Evolutionary conservation across 768 basidiomycete species (phyloP).

Genomic region (Boletus rufocinnamomeus): DNA sequence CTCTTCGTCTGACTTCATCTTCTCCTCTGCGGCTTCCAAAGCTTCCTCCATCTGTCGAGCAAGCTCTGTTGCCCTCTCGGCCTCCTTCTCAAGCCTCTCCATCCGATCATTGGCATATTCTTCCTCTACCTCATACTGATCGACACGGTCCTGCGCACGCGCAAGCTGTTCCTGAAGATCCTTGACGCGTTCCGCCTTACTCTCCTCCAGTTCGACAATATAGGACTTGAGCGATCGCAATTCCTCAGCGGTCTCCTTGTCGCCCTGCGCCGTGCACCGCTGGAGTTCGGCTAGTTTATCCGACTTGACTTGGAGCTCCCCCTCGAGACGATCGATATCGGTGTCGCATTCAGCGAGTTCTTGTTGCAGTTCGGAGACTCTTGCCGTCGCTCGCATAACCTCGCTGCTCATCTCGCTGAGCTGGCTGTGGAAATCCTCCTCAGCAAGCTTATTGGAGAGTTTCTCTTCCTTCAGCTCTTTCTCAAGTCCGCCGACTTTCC

Average conservation of each 20-base stretch:
- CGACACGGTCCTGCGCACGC: conserved; percentile 46
- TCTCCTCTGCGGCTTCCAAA: conserved; percentile 69
- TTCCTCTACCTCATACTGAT: conserved; percentile 45
- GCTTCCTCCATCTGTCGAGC: conserved; percentile 74
- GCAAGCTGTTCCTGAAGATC: conserved; percentile 58
- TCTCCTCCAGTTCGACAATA: conserved; percentile 60
- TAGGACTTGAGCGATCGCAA: conserved; percentile 48
- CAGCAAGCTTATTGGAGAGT: conserved; percentile 40
- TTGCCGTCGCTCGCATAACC: conserved; percentile 34
- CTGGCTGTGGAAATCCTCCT: conserved; percentile 41
- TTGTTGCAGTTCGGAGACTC: conserved; percentile 45
- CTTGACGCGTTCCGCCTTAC: conserved; percentile 52
- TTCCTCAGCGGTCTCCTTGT: conserved; percentile 33
- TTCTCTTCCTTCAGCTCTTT: conserved; percentile 57
- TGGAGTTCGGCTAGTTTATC: conserved; percentile 28
- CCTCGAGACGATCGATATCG: conserved; percentile 34
- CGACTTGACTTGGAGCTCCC: conserved; percentile 44
- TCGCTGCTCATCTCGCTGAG: conserved; percentile 33
- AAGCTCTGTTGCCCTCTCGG: conserved; percentile 53
- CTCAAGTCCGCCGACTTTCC: conserved; percentile 56
- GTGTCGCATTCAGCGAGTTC: conserved; percentile 45
- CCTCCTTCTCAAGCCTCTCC: conserved; percentile 54
- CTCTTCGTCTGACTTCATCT: conserved; percentile 64
- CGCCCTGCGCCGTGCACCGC: conserved; percentile 26
- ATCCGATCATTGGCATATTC: conserved; percentile 51